Evolutionary conservation across 192 early-diverging fungal species (phyloP).

Genomic region (Diversispora epigaea): DNA sequence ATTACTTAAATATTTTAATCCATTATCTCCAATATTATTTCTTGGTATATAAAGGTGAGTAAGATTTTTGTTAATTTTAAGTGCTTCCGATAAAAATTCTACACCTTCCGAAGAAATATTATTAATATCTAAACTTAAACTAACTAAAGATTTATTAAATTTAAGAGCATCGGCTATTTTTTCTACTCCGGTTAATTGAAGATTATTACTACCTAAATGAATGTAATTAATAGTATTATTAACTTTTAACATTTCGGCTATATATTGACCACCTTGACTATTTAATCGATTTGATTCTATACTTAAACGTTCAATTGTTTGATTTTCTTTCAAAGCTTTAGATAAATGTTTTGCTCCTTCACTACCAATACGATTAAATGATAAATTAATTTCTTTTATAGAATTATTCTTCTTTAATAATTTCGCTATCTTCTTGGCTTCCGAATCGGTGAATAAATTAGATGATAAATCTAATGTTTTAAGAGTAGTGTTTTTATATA

Average conservation of each 20-base stretch:
- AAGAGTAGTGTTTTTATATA: conserved; percentile 5
- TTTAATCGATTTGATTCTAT: conserved; percentile 42
- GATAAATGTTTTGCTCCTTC: conserved; percentile 30
- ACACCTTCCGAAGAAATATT: conserved; percentile 39
- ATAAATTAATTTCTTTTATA: conserved; percentile 31
- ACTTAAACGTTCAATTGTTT: conserved; percentile 31
- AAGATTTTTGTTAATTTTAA: conserved; percentile 36
- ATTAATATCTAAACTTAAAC: conserved; percentile 45
- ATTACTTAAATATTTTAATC: conserved; percentile 35
- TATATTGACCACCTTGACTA: conserved; percentile 23
- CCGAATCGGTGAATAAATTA: background rate
- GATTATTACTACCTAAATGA: conserved; percentile 44
- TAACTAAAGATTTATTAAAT: conserved; percentile 37
- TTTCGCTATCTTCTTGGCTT: background rate
- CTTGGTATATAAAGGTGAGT: conserved; percentile 45
- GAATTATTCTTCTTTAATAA: conserved; percentile 28
- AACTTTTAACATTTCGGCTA: conserved; percentile 35
- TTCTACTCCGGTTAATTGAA: conserved; percentile 33
- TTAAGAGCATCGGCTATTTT: conserved; percentile 40
- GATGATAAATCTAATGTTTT: background rate
- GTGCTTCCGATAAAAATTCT: conserved; percentile 26
- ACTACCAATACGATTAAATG: conserved; percentile 37
- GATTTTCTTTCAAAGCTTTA: conserved; percentile 32
- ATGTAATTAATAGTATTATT: conserved; percentile 38
- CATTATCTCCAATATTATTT: conserved; percentile 43